A percentile compares a stretch with the other conserved stretches of the same genome.
Evolutionary conservation across 2,329 filamentous ascomycete species (phyloP).

Genomic region (Scytalidium sp.): DNA sequence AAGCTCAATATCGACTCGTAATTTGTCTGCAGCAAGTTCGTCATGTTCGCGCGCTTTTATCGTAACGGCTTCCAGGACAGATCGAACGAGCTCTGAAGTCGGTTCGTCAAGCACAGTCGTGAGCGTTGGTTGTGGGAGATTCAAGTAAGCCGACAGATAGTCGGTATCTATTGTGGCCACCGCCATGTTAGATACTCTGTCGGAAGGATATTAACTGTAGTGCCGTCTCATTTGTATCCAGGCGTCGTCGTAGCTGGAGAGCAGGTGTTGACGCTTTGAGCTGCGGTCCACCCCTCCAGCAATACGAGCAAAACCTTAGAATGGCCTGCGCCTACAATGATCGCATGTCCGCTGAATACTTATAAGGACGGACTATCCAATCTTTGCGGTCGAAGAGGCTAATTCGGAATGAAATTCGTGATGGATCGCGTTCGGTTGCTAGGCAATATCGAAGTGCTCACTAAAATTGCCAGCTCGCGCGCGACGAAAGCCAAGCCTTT

Average conservation of each 20-base stretch:
- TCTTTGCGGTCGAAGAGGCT: neutral
- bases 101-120: constrained; percentile 61
- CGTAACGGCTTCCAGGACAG: constrained; percentile 71
- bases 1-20: constrained; percentile 86
- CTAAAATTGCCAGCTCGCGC: neutral
- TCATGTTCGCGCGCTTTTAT: constrained; percentile 81
- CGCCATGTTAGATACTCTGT: constrained; percentile 46
- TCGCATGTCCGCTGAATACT: neutral
- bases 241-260: neutral
- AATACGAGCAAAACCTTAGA: neutral
- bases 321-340: neutral
- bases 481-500: neutral
- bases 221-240: constrained; percentile 5
- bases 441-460: neutral
- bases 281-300: neutral
- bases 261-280: neutral
- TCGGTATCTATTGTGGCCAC: constrained; percentile 62
- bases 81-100: constrained; percentile 74
- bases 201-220: constrained; percentile 14
- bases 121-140: constrained; percentile 63
- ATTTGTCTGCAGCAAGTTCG: constrained; percentile 79
- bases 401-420: neutral
- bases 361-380: neutral
- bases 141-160: constrained; percentile 71
- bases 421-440: neutral